Base-by-base conservation (phyloP, 805 yeast species). In the Cyberlindnera japonica region DNA sequence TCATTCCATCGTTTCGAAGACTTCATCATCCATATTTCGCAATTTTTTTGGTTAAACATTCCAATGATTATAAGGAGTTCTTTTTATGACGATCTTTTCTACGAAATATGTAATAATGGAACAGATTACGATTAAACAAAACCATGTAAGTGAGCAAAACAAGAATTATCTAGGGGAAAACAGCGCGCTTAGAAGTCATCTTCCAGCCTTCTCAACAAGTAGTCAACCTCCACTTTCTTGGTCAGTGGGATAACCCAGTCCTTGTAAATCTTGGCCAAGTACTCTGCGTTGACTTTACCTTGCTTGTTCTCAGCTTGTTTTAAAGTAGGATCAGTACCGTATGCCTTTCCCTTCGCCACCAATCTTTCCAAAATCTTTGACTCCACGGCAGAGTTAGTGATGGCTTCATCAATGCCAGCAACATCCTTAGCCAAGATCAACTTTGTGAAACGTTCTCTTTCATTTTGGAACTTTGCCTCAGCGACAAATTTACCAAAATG, bases 401-500 rank as follows among this genome's bases (percentile, higher is more conserved):
- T 91, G 28, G 85, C 82, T 16, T 67, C 77, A 54, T 81, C 85
- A 35, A 93, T 82, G 0, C 91, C 95, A 11, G 68, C 66, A 6
- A 76, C 64, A 58, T 93, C 95, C 41, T 68, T 72, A 0, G 71
- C 75, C 47, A 67, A 59, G 51, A 93, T 93, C 51, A 89, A 64
- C 50, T 72, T 65, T 2, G 76, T 77, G 67, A 81, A 88, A 37
- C 61, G 62, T 36, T 75, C 85, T 25, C 68, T 72, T 45, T 90
- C 93, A 20, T 70, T 66, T 53, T 72, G 80, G 62, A 79, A 93
- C 64, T 93, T 93, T 33, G 96, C 84, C 61, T 93, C 99, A 5
- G 99, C 99, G 9, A 93, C 99, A 69, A 91, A 93, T 64, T 85
- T 86, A 36, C 99, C 99, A 65, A 91, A 93, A 64, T 93, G 99